Percentiles rank a stretch among this genome's conserved stretches.
These are phyloP conservation scores for Pseudocohnilembus persalinus DNA, from an alignment of 169 alveolate species.

Conservation along the genomic window DNA sequence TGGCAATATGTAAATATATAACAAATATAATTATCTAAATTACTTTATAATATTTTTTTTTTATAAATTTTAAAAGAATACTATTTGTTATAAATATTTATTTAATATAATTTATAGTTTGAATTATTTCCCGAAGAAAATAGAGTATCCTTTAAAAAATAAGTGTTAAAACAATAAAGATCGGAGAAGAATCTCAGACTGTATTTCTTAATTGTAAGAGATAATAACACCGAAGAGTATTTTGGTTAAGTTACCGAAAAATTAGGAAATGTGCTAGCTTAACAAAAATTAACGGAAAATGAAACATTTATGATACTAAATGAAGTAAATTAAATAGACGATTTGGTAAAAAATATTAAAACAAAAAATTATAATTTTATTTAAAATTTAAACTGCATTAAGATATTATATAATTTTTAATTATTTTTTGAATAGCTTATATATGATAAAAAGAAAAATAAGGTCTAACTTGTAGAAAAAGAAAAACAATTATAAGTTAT, in stretches of 20 bases:
- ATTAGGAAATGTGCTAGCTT: neutral
- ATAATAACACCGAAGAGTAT: neutral
- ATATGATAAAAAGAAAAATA: no score
- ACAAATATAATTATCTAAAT: no score
- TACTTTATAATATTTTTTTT: no score
- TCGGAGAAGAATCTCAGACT: neutral
- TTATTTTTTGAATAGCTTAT: neutral
- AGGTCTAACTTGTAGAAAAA: neutral
- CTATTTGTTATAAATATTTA: no score
- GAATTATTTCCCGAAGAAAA: neutral
- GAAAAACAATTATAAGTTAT: neutral
- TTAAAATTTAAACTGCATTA: no score
- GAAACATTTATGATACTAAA: neutral
- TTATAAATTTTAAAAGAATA: no score
- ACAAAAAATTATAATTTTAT: neutral
- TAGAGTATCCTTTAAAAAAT: neutral
- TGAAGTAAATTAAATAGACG: neutral
- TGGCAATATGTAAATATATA: neutral
- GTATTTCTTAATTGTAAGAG: neutral
- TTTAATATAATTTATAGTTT: no score
- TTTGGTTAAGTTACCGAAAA: neutral
- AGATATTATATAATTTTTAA: no score
- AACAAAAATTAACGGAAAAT: neutral
- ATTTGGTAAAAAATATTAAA: neutral
- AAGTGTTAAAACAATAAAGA: neutral